These are phyloP conservation scores for Boletus fagicola DNA, from an alignment of 768 basidiomycete genomes.

Conservation along the genomic window DNA sequence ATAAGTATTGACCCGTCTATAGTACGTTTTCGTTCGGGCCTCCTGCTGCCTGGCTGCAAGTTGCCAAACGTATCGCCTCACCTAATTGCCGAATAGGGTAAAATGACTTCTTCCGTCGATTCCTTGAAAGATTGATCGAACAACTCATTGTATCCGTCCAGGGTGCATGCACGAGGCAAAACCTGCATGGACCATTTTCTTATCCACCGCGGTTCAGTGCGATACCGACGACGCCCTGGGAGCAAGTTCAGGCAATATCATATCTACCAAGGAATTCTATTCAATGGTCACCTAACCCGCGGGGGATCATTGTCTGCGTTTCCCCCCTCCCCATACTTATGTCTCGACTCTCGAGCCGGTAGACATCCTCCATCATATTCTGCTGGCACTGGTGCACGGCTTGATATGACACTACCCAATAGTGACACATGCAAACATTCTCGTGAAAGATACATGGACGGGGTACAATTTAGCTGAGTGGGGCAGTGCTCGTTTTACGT, in stretches of 20 bases:
- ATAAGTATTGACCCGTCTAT: neutral
- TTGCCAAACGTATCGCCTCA: neutral
- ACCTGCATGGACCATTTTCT: neutral
- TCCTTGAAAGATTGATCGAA: neutral
- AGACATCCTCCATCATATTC: neutral
- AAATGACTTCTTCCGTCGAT: neutral
- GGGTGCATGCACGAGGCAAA: neutral
- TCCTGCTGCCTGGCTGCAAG: neutral
- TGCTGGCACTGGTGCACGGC: neutral
- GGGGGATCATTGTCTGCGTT: neutral
- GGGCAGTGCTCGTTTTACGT: conserved; percentile 2
- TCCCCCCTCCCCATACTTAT: neutral
- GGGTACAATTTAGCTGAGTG: neutral
- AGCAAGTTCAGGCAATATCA: neutral
- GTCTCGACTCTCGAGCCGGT: neutral
- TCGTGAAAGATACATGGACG: neutral
- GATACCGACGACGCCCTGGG: neutral
- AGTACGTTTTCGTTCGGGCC: neutral
- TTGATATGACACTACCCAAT: neutral
- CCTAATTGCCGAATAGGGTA: neutral
- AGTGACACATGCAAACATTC: neutral
- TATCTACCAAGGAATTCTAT: neutral
- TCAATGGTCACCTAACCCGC: neutral
- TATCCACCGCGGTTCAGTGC: neutral
- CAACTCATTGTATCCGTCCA: neutral